A percentile compares a stretch with the other conserved stretches of the same genome.
Conservation (phyloP, 176 grass and related monocot species). For the Carex littledalei region DNA sequence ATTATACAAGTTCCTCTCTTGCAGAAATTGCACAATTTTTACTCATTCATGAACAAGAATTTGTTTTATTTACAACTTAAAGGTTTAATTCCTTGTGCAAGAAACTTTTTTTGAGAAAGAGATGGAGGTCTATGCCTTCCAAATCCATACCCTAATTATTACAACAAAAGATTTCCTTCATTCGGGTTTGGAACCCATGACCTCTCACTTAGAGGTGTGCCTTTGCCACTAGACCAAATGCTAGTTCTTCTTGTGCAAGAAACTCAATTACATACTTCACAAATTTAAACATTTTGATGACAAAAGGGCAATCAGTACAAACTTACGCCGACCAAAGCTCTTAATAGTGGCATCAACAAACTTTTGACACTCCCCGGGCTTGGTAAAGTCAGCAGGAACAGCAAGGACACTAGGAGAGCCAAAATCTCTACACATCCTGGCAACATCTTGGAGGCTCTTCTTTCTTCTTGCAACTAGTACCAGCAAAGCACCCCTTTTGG, state of each 20-base stretch:
- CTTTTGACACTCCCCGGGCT: conserved; percentile 35
- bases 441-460: conserved; percentile 54
- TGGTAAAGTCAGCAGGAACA: conserved; percentile 47
- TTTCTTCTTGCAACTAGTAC: conserved; percentile 74
- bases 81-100: not conserved
- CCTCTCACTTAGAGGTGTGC: no score
- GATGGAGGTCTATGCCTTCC: no score
- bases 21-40: not conserved
- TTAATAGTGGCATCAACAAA: conserved; percentile 43
- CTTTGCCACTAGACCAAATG: no score
- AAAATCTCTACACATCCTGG: conserved; percentile 28
- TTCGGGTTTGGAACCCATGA: no score
- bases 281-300: not conserved
- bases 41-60: not conserved
- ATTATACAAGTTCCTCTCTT: not conserved
- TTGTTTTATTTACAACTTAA: not conserved
- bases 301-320: not conserved
- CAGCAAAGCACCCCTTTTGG: conserved; percentile 39
- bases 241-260: not conserved
- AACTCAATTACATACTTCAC: not conserved
- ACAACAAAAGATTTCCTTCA: no score
- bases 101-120: not conserved
- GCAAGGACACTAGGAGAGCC: conserved; percentile 65
- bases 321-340: conserved; percentile 48
- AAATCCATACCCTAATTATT: no score